Percentiles rank a stretch among this genome's conserved stretches.
phyloP scores from a whole-genome alignment of 2,329 filamentous ascomycete genomes.

The Bimuria novae-zelandiae region DNA sequence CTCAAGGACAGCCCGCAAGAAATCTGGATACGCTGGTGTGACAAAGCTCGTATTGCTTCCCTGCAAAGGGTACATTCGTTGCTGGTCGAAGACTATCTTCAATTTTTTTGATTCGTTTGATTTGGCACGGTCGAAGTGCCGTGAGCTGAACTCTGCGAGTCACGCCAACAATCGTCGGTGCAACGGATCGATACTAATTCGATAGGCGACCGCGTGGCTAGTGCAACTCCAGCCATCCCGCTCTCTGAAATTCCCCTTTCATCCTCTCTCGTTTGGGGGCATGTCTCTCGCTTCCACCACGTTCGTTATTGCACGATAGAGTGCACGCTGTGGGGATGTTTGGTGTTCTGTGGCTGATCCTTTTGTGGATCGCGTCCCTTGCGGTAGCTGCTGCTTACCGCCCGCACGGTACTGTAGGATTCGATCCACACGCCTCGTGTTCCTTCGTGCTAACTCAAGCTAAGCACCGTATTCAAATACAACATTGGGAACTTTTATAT shows the following conservation, averaged over 20 bases:
- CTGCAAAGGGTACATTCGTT: no score
- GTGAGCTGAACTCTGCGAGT: neutral
- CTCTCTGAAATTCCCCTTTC: conserved; percentile 28
- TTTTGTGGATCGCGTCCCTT: conserved; percentile 22
- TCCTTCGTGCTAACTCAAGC: conserved; percentile 33
- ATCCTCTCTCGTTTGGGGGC: conserved; percentile 4
- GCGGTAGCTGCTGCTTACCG: conserved; percentile 27
- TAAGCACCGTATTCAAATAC: conserved; percentile 35
- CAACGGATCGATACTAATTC: no score
- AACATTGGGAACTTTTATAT: conserved; percentile 18
- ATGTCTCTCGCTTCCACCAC: conserved; percentile 20
- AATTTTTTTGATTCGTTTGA: no score
- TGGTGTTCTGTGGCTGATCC: conserved; percentile 11
- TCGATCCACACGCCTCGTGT: conserved; percentile 25
- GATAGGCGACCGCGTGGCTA: conserved; percentile 6
- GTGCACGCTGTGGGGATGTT: conserved; percentile 28
- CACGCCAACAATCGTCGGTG: neutral
- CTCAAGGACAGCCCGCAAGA: neutral
- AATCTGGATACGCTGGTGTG: neutral
- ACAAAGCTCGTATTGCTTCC: no score
- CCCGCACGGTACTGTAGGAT: conserved; percentile 25
- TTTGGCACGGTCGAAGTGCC: no score
- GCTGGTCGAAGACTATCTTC: no score
- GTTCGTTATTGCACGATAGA: conserved; percentile 24
- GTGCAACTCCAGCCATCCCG: conserved; percentile 24